Conservation (phyloP, 495 filamentous ascomycete genomes). For the Aspergillus incahuasiensis region DNA sequence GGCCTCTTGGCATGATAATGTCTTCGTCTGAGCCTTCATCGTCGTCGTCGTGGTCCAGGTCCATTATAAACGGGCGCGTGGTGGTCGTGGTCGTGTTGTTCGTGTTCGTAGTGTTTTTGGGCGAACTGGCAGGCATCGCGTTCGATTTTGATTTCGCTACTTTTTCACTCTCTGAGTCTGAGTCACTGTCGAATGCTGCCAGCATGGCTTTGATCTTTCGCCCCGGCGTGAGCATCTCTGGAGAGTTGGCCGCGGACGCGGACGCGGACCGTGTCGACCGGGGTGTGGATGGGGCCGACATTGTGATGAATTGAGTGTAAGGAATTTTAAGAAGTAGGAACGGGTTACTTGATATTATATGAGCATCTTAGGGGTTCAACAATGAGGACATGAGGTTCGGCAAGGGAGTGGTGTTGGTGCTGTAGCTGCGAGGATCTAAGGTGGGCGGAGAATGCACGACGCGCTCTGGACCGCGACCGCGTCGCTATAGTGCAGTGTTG, state of each 20-base stretch:
- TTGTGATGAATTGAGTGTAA: conserved; percentile 9
- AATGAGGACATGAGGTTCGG: neutral
- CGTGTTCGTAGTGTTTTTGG: conserved; percentile 15
- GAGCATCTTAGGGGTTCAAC: neutral
- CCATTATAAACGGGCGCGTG: neutral
- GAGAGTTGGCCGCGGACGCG: conserved; percentile 26
- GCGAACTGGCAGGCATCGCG: conserved; percentile 21
- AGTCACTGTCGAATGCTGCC: conserved; percentile 56
- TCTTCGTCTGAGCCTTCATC: conserved; percentile 43
- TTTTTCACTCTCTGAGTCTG: conserved; percentile 42
- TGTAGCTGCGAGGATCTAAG: neutral
- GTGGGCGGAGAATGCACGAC: conserved; percentile 16
- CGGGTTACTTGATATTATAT: neutral
- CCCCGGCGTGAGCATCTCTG: conserved; percentile 56
- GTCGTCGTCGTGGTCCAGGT: conserved; percentile 18
- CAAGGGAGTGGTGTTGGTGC: neutral
- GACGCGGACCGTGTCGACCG: conserved; percentile 41
- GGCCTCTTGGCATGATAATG: conserved; percentile 59
- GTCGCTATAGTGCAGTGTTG: conserved; percentile 11
- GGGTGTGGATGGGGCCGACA: conserved; percentile 42
- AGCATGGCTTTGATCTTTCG: conserved; percentile 68
- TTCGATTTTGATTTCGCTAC: conserved; percentile 14
- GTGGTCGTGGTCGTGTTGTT: too few species aligned
- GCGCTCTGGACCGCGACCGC: conserved; percentile 16
- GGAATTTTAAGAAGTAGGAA: neutral